These are phyloP conservation scores for Eucalyptus melliodora DNA, from an alignment of 345 rosid species.

Conservation along the genomic window DNA sequence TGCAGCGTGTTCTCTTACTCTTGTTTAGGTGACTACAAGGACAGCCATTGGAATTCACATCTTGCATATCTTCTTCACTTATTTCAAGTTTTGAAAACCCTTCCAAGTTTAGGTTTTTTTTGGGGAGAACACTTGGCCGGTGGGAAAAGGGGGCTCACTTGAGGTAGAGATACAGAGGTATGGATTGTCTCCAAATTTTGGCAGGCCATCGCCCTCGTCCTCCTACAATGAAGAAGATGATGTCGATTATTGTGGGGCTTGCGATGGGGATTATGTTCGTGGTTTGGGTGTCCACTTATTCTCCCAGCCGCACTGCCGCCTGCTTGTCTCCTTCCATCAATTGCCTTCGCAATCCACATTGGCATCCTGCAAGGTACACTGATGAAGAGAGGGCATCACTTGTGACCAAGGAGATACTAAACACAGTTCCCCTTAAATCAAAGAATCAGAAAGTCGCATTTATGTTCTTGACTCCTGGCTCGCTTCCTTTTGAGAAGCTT, in stretches of 20 bases:
- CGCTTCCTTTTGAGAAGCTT: slow-evolving; percentile 35
- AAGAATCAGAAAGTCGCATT: slow-evolving; percentile 24
- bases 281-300: not conserved
- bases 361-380: slow-evolving; percentile 23
- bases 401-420: slow-evolving; percentile 17
- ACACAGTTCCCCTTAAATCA: not conserved
- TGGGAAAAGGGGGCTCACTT: not conserved
- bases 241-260: no score
- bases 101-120: no score
- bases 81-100: no score
- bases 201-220: no score
- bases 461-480: slow-evolving; percentile 28
- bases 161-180: not conserved
- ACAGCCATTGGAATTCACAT: not conserved
- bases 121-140: no score
- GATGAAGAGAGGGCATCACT: slow-evolving; percentile 26
- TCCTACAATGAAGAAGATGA: no score
- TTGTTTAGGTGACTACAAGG: not conserved
- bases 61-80: not conserved
- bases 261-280: no score
- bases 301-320: slow-evolving; percentile 11
- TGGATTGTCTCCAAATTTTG: not conserved
- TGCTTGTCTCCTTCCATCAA: slow-evolving; percentile 14
- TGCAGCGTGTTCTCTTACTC: not conserved
- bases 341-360: slow-evolving; percentile 13